Evolutionary conservation across 208 protist genomes (phyloP), one percentile per base, ranked within the genome.

Genomic region (Phytomonas serpens): DNA sequence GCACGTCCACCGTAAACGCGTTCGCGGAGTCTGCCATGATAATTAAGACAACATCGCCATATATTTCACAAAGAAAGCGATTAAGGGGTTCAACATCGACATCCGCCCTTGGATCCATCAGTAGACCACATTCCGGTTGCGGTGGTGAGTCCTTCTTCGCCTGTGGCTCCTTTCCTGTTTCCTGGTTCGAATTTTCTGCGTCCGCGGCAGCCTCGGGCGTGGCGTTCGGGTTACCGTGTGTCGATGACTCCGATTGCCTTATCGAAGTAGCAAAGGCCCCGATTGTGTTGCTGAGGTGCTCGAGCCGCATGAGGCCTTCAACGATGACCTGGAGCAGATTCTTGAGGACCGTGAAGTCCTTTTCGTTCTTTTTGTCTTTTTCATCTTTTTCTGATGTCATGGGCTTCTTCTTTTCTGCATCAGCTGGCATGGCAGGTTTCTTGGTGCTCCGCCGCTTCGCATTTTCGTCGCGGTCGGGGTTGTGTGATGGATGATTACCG

Each of bases 251-350:
- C 2, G 47, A 57, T 57, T 57, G 47, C 19, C 16, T 57, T 5
- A 57, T 57, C 23, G 47, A 57, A 6, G 47, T 57, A 7, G 10
- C 47, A 57, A 57, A 57, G 19, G 47, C 47, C 23, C 23, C 19
- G 38, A 67, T 67, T 23, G 63, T 67, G 0, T 76, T 57, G 73
- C 73, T 85, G 47, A 88, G 72, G 67, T 92, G 82, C 78, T 95
- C 90, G 31, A 95, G 77, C 9, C 79, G 77, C 73, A 93, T 68
- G 0, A 95, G 70, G 4, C 90, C 87, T 67, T 95, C 87, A 51
- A 92, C 84, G 1, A 87, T 82, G 4, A 92, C 82, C 73, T 90
- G 86, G 67, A 93, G 76, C 9, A 92, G 75, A 51, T 89, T 82
- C 71, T 90, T 87, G 11, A 78, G 71, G 40, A 76, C 71, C 36